Evolutionary conservation across 768 basidiomycete species (phyloP).

Genomic region (Boletus subparvulus): DNA sequence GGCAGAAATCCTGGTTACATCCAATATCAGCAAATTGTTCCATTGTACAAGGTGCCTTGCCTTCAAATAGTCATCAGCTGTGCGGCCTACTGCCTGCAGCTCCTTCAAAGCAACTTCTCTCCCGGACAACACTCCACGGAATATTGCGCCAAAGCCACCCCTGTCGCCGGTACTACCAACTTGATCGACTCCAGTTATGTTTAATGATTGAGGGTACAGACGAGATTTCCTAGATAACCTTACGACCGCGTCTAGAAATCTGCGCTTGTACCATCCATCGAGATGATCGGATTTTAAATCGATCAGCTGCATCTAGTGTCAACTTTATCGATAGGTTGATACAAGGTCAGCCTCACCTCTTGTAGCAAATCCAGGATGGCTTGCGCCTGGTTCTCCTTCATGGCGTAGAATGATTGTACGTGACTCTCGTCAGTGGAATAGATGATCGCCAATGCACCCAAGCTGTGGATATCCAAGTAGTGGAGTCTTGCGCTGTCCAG

Average conservation of each 20-base stretch:
- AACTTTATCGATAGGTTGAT: not conserved
- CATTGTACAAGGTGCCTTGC: conserved; percentile 12
- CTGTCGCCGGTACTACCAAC: conserved; percentile 11
- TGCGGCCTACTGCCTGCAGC: conserved; percentile 21
- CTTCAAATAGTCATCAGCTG: conserved; percentile 25
- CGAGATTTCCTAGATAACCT: conserved; percentile 31
- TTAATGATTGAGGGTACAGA: conserved; percentile 28
- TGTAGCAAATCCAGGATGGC: conserved; percentile 28
- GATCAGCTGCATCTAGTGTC: conserved; percentile 20
- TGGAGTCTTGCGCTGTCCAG: conserved; percentile 12
- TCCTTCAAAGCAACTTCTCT: conserved; percentile 34
- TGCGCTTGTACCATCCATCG: conserved; percentile 27
- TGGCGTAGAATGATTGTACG: conserved; percentile 20
- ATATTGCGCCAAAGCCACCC: conserved; percentile 37
- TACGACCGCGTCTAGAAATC: conserved; percentile 30
- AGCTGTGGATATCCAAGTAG: conserved; percentile 21
- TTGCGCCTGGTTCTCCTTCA: conserved; percentile 25
- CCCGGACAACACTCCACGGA: conserved; percentile 25
- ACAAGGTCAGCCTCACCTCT: conserved; percentile 6
- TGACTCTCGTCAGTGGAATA: conserved; percentile 18
- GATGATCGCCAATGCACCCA: conserved; percentile 25
- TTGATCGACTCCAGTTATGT: conserved; percentile 18
- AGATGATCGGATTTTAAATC: conserved; percentile 21
- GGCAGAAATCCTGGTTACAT: conserved; percentile 25
- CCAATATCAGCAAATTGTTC: not conserved